A percentile compares a stretch with the other conserved stretches of the same genome.
These are phyloP conservation scores for Irpex sp. DNA, from an alignment of 1,284 basidiomycete genomes.

Conservation along the genomic window DNA sequence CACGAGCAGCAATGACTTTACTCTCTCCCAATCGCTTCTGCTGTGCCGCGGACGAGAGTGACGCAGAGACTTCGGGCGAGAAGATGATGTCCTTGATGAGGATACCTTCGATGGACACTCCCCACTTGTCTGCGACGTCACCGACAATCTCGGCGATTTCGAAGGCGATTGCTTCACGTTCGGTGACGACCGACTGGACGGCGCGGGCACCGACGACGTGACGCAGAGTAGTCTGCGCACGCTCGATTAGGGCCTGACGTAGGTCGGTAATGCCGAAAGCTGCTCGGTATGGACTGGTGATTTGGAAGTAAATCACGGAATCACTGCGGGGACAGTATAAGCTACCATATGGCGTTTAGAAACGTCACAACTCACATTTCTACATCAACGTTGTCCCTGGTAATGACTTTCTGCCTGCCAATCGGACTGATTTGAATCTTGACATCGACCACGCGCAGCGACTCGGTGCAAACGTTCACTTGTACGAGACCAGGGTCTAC, in stretches of 20 bases:
- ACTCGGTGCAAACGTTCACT: slow-evolving; percentile 92
- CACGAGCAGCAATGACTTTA: slow-evolving; percentile 95
- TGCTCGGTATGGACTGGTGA: slow-evolving; percentile 83
- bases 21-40: slow-evolving; percentile 94
- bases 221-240: slow-evolving; percentile 93
- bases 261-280: slow-evolving; percentile 92
- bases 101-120: slow-evolving; percentile 92
- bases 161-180: slow-evolving; percentile 93
- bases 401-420: slow-evolving; percentile 83
- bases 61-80: slow-evolving; percentile 87
- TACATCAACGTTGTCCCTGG: slow-evolving; percentile 87
- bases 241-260: slow-evolving; percentile 83
- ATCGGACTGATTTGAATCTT: slow-evolving; percentile 92
- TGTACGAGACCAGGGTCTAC: slow-evolving; percentile 92
- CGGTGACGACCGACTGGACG: slow-evolving; percentile 82
- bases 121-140: slow-evolving; percentile 88
- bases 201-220: slow-evolving; percentile 92
- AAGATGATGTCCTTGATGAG: slow-evolving; percentile 95
- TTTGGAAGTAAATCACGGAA: slow-evolving; percentile 90
- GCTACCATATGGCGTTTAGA: neutral
- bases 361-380: slow-evolving; percentile 54
- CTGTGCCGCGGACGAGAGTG: slow-evolving; percentile 89
- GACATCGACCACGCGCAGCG: slow-evolving; percentile 83
- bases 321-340: slow-evolving; percentile 47
- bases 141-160: slow-evolving; percentile 95